A percentile compares a stretch with the other conserved stretches of the same genome.
phyloP scores from a whole-genome alignment of 2,329 filamentous ascomycete species.

The Aspergillus tanneri region DNA sequence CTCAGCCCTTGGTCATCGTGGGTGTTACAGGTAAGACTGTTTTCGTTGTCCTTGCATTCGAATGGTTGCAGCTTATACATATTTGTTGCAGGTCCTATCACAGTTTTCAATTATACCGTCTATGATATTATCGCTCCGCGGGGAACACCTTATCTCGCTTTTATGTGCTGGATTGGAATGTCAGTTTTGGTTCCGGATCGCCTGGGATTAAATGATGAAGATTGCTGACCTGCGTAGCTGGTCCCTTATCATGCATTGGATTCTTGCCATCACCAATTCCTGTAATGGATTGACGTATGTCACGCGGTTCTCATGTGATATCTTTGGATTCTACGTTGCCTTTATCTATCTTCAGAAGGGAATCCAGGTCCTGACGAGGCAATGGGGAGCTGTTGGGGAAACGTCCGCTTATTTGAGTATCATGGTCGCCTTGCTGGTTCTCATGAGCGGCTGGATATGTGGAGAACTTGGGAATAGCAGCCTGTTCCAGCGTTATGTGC shows the following conservation, averaged over 20 bases:
- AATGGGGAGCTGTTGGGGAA: slow-evolving; percentile 62
- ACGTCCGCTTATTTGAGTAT: slow-evolving; percentile 74
- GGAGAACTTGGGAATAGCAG: slow-evolving; percentile 68
- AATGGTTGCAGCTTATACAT: slow-evolving; percentile 10
- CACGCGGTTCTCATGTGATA: slow-evolving; percentile 87
- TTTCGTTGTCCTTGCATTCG: neutral
- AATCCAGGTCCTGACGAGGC: slow-evolving; percentile 76
- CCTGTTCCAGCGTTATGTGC: slow-evolving; percentile 71
- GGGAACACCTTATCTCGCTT: slow-evolving; percentile 78
- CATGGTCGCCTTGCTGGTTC: slow-evolving; percentile 71
- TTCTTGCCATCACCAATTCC: slow-evolving; percentile 78
- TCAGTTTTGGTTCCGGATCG: slow-evolving; percentile 37
- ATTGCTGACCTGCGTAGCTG: slow-evolving; percentile 53
- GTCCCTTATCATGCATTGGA: slow-evolving; percentile 81
- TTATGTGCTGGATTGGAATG: slow-evolving; percentile 90
- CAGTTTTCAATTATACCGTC: slow-evolving; percentile 91
- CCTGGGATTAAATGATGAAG: neutral
- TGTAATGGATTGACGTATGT: slow-evolving; percentile 89
- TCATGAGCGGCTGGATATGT: slow-evolving; percentile 72
- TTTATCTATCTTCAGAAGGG: slow-evolving; percentile 91
- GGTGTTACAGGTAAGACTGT: slow-evolving; percentile 68
- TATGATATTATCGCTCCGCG: slow-evolving; percentile 81
- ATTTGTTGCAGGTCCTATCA: slow-evolving; percentile 67
- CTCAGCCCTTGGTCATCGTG: slow-evolving; percentile 85
- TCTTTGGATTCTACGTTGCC: slow-evolving; percentile 90